Base-by-base conservation (phyloP, 1,284 basidiomycete genomes). In the Boletus hoseneyae region DNA sequence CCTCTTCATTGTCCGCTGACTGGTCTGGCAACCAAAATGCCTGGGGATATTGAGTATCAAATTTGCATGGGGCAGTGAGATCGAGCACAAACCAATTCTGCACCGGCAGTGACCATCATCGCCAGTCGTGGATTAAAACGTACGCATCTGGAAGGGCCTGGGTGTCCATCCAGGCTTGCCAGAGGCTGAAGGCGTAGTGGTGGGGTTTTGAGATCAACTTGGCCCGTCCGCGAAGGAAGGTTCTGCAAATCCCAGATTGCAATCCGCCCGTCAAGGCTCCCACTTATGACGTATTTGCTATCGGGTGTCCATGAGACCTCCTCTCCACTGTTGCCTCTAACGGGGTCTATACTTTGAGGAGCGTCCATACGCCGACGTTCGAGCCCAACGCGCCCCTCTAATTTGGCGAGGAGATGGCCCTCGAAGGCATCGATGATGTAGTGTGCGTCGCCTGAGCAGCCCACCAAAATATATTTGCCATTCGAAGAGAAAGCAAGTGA, bases 301-400 rank as follows among this genome's bases (percentile, higher is more conserved):
- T 97, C 94, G 0, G 92, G 90, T 3, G 90, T 93, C 90, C 92
- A 97, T 15, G 79, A 80, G 2, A 94, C 85, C 70, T 97, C 95
- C 67, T 96, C 92, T 10, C 93, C 90, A 55, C 90, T 93, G 51
- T 79, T 81, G 0, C 90, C 90, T 55, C 84, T 83, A 11, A 77
- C 69, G 4, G 90, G 87, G 58, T 86, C 82, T 45, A 90, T 84
- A 44, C 72, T 79, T 21, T 74, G 74, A 27, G 76, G 79, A 1
- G 74, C 70, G 37, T 72, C 75, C 43, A 79, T 65, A 37, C 75
- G 76, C 39, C 85, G 78, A 19, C 85, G 76, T 67, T 92, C 92
- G 18, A 96, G 68, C 1, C 90, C 92, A 7, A 77, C 67, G 60
- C 90, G 87, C 0, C 94, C 91, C 62, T 89, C 88, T 13, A 97